These are phyloP conservation scores for Cordyceps cateniannulata DNA, from an alignment of 2,329 filamentous ascomycete species.

Conservation along the genomic window DNA sequence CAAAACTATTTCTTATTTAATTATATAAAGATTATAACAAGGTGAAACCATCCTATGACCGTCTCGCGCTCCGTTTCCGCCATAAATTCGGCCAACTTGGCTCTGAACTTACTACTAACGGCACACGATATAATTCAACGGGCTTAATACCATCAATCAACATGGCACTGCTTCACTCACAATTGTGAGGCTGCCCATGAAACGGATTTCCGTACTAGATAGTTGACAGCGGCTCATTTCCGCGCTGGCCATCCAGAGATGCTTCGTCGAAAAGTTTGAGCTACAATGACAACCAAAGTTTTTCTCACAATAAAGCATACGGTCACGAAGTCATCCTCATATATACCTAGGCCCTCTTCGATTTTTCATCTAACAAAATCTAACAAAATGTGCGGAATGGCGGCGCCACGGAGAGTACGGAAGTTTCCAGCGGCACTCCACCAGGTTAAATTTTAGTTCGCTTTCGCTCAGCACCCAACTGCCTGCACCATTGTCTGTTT, in stretches of 20 bases:
- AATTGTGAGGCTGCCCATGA: no score
- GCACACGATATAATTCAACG: no score
- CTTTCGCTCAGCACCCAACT: neutral
- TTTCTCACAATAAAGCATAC: neutral
- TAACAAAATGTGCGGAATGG: neutral
- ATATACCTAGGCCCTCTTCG: no score
- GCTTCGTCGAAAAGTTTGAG: neutral
- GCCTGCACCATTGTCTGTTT: neutral
- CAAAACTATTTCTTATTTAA: neutral
- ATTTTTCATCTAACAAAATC: no score
- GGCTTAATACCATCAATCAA: no score
- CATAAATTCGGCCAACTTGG: no score
- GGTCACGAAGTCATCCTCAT: neutral
- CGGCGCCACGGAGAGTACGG: neutral
- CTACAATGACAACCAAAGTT: neutral
- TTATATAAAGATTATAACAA: neutral
- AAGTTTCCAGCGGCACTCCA: neutral
- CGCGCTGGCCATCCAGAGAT: neutral
- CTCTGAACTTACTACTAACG: no score
- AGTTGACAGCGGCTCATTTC: neutral
- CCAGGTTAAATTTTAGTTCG: slow-evolving; percentile 6
- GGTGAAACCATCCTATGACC: neutral
- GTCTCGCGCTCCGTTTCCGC: no score
- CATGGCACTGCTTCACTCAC: neutral
- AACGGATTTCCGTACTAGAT: no score